Conservation (phyloP, 768 basidiomycete species). For the Termitomyces bulborhizus region DNA sequence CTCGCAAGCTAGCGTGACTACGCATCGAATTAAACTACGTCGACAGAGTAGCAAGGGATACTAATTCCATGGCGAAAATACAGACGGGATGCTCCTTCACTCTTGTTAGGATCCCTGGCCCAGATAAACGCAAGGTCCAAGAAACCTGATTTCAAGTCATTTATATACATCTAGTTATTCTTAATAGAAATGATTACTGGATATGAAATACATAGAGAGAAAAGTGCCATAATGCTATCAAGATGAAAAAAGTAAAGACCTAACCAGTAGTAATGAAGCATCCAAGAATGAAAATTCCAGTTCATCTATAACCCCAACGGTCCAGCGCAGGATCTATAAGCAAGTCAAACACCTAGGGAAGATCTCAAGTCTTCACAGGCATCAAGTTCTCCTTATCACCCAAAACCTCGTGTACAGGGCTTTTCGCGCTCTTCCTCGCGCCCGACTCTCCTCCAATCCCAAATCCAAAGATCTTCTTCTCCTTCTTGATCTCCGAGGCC, state of each 20-base stretch:
- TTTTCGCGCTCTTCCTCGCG: slow-evolving; percentile 15
- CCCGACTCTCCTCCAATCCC: slow-evolving; percentile 2
- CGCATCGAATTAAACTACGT: not conserved
- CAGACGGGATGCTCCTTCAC: not conserved
- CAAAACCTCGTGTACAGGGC: slow-evolving; percentile 32
- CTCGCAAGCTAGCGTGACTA: not conserved
- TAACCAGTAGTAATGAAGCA: not conserved
- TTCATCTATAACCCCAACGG: not conserved
- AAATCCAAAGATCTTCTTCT: slow-evolving; percentile 9
- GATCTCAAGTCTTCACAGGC: slow-evolving; percentile 11
- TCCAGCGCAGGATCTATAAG: slow-evolving; percentile 2
- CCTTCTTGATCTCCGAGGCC: slow-evolving; percentile 7
- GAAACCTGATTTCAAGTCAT: not conserved
- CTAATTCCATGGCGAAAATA: not conserved
- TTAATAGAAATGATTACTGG: not conserved
- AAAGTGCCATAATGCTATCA: not conserved
- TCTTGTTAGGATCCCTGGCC: too few relatives aligned
- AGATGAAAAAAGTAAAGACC: not conserved
- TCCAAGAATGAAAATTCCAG: not conserved
- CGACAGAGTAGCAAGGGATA: not conserved
- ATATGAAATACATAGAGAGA: not conserved
- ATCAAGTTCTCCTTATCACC: slow-evolving; percentile 48
- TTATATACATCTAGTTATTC: not conserved
- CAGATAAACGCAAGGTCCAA: not conserved
- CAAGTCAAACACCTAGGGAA: not conserved